Evolutionary conservation across 2,329 filamentous ascomycete species (phyloP), one percentile per base, ranked within the genome.

Genomic region (Helminthosporium solani): DNA sequence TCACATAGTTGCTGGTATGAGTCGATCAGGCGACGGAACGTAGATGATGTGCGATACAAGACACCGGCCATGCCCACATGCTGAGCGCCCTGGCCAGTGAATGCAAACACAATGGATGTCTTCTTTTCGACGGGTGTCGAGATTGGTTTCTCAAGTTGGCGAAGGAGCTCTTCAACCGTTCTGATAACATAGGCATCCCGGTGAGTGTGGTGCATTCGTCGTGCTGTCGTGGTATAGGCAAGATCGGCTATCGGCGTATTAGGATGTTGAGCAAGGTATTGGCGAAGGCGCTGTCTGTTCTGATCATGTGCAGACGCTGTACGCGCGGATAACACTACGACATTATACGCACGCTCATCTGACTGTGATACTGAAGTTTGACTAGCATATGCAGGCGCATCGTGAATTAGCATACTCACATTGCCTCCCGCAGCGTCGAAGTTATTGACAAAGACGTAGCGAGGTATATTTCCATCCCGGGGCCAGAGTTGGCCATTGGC

Each of bases 381-480:
- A n/a, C n/a, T n/a, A n/a, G n/a, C n/a, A n/a, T n/a, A n/a, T n/a
- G n/a, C 11, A 1, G 41, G 31, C 8, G 21, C 18, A 8, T 54
- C 52, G 14, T 54, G 38, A 5, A 57, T 7, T 0, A 52, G 5
- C 19, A 58, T 2, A 2, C n/a, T 7, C 15, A 46, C 34, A 67
- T 88, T 88, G 33, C 85, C 85, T 52, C 85, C 85, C 41, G 85
- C 83, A 4, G 85, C 86, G 52, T 81, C 42, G 43, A 57, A 57
- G 28, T 49, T 57, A 47, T 50, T 57, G 23, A 57, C 19, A 2
- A 53, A 81, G 63, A 87, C 48, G 87, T 66, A 16, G 75, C 61
- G 0, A 27, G 20, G 25, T 16, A 5, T 74, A 70, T 38, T 33
- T 15, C 2, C 12, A 8, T 11, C 7, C 6, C 11, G 5, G 9